Conservation (phyloP, 495 filamentous ascomycete genomes). For the Aspergillus sparsus region DNA sequence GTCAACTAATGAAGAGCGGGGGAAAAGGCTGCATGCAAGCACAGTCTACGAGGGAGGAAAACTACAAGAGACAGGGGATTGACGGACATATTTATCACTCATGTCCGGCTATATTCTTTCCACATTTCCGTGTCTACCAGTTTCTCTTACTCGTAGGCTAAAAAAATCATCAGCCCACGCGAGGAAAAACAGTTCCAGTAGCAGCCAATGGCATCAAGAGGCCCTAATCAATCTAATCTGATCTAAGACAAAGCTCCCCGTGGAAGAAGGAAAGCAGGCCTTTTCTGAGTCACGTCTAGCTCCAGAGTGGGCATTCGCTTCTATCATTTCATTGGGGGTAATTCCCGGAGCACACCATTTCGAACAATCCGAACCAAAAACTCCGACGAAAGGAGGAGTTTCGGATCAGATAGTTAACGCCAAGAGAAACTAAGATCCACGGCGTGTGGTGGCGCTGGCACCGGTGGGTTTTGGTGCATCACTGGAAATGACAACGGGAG, state of each 20-base stretch:
- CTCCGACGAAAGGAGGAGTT: background rate
- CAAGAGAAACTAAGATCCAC: conserved; percentile 24
- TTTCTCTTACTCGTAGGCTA: background rate
- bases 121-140: background rate
- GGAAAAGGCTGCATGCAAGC: too few relatives aligned
- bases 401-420: conserved; percentile 29
- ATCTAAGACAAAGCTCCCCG: conserved; percentile 7
- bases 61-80: background rate
- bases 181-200: background rate
- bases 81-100: background rate
- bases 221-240: conserved; percentile 14
- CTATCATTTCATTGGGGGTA: conserved; percentile 2
- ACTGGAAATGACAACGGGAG: conserved; percentile 6
- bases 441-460: conserved; percentile 12
- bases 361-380: background rate
- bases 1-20: background rate
- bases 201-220: background rate
- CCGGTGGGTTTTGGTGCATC: conserved; percentile 4
- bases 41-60: background rate
- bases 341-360: background rate
- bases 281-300: background rate
- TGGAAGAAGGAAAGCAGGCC: background rate
- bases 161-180: background rate
- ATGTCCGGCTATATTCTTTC: background rate
- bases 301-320: background rate